Evolutionary conservation across 305 asterid species (phyloP).

Genomic region (Fraxinus nigra): DNA sequence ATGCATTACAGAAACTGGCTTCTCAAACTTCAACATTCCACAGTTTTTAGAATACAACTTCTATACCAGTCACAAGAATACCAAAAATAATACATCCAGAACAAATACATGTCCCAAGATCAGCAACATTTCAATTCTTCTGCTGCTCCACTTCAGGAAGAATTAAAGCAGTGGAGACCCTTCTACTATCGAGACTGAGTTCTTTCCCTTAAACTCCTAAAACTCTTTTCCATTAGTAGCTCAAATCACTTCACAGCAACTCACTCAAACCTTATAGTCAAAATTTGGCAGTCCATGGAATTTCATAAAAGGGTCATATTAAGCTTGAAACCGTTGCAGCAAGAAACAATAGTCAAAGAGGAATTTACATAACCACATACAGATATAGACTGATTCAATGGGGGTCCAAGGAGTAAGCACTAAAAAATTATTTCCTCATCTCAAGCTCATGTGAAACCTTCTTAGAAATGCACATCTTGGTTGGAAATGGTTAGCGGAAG

Average conservation of each 20-base stretch:
- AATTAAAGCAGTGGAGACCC: background rate
- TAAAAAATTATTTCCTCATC: background rate
- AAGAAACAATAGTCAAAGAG: background rate
- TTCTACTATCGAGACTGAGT: background rate
- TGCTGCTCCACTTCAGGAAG: background rate
- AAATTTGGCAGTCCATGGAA: background rate
- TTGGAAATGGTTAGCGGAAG: background rate
- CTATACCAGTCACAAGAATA: background rate
- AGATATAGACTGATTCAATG: background rate
- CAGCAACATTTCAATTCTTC: background rate
- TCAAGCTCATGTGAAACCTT: background rate
- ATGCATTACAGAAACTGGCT: background rate
- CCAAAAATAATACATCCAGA: background rate
- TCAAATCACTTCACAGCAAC: background rate
- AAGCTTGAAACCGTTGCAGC: background rate
- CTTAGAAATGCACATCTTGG: background rate
- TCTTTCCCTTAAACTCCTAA: background rate
- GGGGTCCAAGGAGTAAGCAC: background rate
- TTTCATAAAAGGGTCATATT: background rate
- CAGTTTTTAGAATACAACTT: background rate
- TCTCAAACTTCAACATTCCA: background rate
- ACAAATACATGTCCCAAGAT: background rate
- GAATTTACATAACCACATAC: background rate
- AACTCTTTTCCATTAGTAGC: background rate
- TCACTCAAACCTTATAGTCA: background rate